Conservation (phyloP, 2,329 filamentous ascomycete species). For the Colletotrichum sp. region DNA sequence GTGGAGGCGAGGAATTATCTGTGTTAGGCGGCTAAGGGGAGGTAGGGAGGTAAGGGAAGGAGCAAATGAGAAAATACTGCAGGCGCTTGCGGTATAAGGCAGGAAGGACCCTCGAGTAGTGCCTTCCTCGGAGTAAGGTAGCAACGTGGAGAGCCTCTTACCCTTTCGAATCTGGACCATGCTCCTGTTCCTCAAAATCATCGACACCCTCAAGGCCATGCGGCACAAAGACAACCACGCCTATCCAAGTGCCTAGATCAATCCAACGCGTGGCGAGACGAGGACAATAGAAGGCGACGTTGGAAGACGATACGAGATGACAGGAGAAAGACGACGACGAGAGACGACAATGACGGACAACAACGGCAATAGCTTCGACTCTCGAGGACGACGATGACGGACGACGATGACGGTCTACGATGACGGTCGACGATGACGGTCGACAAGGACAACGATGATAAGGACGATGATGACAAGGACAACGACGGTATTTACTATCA, state of each 20-base stretch:
- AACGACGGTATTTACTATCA: no score
- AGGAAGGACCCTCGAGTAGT: background rate
- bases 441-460: no score
- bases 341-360: rapidly evolving
- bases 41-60: background rate
- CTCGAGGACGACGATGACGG: no score
- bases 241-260: rapidly evolving
- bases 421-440: no score
- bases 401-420: no score
- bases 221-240: rapidly evolving
- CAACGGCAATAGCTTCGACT: no score
- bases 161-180: rapidly evolving
- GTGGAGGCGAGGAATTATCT: background rate
- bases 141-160: rapidly evolving
- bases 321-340: background rate
- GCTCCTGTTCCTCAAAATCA: rapidly evolving
- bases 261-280: background rate
- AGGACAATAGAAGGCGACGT: no score
- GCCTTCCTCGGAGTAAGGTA: background rate
- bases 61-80: background rate
- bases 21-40: background rate
- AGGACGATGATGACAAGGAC: no score
- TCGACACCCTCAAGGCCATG: background rate
- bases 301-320: no score
- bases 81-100: background rate